These are phyloP conservation scores for Yarrowia galli DNA, from an alignment of 1,139 yeast species.

Conservation along the genomic window DNA sequence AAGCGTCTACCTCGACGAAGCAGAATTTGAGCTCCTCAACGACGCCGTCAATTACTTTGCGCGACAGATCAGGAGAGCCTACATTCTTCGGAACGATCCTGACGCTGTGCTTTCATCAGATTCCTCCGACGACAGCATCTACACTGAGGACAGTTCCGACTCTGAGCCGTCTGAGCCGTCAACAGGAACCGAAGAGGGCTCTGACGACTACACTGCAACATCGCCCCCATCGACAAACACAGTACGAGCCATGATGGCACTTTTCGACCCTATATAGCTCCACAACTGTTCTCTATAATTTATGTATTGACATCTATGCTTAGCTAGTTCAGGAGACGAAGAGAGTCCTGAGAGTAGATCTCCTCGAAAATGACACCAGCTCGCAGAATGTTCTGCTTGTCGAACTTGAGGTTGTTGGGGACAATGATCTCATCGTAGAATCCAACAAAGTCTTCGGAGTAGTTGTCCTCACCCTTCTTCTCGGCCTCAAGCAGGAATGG, in stretches of 20 bases:
- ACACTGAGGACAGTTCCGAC: not conserved
- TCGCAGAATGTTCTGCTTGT: conserved; percentile 24
- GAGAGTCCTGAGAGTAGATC: conserved; percentile 26
- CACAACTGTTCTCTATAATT: not conserved
- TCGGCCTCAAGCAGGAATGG: conserved; percentile 25
- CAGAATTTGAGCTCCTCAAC: conserved; percentile 1
- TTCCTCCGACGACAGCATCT: not conserved
- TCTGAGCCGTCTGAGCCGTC: too few relatives aligned
- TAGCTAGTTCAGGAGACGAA: not conserved
- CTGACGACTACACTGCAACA: not conserved
- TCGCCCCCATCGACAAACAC: not conserved
- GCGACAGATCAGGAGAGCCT: not conserved
- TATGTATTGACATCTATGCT: conserved; percentile 17
- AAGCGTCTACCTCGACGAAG: too few relatives aligned
- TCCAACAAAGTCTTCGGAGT: conserved; percentile 30
- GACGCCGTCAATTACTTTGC: conserved; percentile 17
- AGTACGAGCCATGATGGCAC: not conserved
- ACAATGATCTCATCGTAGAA: conserved; percentile 31
- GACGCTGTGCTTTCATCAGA: not conserved
- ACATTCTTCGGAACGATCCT: not conserved
- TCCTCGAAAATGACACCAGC: conserved; percentile 38
- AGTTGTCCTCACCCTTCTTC: conserved; percentile 32
- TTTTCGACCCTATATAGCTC: not conserved
- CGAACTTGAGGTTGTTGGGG: conserved; percentile 30
- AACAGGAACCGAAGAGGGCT: not conserved